Evolutionary conservation across 345 rosid species (phyloP), one percentile per base, ranked within the genome.

Genomic region (Melaleuca quinquenervia): DNA sequence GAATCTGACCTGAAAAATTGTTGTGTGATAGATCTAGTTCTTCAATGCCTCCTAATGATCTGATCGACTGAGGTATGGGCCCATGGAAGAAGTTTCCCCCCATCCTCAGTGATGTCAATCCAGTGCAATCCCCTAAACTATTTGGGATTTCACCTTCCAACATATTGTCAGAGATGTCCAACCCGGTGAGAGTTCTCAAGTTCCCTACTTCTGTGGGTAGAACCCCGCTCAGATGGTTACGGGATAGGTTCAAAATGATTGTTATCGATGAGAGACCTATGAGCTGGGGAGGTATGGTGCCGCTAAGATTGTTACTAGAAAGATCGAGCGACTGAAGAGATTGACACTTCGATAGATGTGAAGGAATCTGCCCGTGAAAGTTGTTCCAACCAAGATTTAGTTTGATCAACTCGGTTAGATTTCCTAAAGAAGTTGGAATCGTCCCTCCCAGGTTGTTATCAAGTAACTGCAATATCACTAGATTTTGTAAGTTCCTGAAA

Each of bases 41-140:
- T 26, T 26, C 64, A 26, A 58, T 58, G 32, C 64, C 64, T 0
- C 64, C 0, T 58, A 58, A 58, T 0, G 8, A 58, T 26, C 0
- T 56, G 8, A 58, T 26, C 0, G 32, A 58, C 11, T 58, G 64
- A 11, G 64, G 64, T 26, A 58, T 58, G 3, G 64, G n/a, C 3
- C 32, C 16, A 0, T 58, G 32, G 8, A 58, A 52, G 3, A 29
- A 29, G 76, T 64, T 64, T 0, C 6, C 22, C 1, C 44, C 76
- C 22, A 64, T 29, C 11, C 22, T 7, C 0, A 29, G 3, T 0
- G 0, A 0, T 16, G 22, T 29, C 1, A 64, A 29, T 64, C 44
- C 44, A 29, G 11, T 64, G 44, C 76, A 64, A 7, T 7, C 6
- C 3, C 44, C 76, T 29, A 64, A 64, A 64, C 76, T 0, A 29